Base-by-base conservation (phyloP, 345 rosid genomes). In the Diplotaxis tenuifolia region DNA sequence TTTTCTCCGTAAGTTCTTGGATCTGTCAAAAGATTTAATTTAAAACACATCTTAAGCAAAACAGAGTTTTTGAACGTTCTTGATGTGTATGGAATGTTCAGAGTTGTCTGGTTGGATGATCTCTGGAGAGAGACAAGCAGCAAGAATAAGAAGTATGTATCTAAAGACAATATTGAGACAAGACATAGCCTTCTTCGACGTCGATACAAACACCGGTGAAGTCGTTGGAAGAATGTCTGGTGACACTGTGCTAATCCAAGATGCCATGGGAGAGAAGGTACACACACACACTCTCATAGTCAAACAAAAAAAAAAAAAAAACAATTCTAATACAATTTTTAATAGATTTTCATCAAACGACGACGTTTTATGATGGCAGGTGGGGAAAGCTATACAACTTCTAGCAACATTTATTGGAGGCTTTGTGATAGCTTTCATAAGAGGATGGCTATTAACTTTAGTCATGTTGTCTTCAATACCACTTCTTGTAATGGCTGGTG, bases 231-330 rank as follows among this genome's bases (percentile, higher is more conserved):
- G 98, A 78, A 93, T 93, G 98, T 93, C 98, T 3, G 96, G 98
- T 21, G 98, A 93, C 80, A 93, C 96, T 1, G 98, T 88, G 49
- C 87, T 93, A 27, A 93, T 93, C 61, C 96, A 90, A 79, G 96
- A 93, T 15, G 98, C 98, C 42, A 93, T 93, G 96, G 98, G 98
- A 7, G 98, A 93, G 75, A 93, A 90, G 89, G 98, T 92, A 29
- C 29, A 10, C 27, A 15, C 15, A 10, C 27, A 15, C 15, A 10
- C 29, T 11, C 15, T 3, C 50, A 42, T 0, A 34, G 49, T 10
- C 53, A 29, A 62, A 58, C 38, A 58, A 10, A 25, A 11, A 38
- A 15, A 38, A 38, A 38, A 38, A 38, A 38, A 38, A 38, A 12
- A 38, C 12, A 38, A 38, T 11, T 38, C 6, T 38, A 12, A 12